Evolutionary conservation across 345 rosid genomes (phyloP), one percentile per base, ranked within the genome.

Genomic region (Cardamine chenopodiifolia): DNA sequence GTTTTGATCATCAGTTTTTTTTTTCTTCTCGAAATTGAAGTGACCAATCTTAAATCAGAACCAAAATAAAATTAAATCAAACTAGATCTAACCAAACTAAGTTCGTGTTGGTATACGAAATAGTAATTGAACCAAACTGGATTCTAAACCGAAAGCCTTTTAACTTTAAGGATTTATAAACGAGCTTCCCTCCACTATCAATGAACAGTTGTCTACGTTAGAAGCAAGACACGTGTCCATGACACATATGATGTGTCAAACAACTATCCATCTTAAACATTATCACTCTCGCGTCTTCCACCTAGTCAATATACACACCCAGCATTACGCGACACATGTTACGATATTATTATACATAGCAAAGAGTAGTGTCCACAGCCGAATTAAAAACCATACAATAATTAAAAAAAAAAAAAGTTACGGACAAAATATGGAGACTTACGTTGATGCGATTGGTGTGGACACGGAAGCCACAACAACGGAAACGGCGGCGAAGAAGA

Each of bases 391-490:
- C 4, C 17, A 31, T n/a, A 26, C n/a, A 8, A 12, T 25, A 25
- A 25, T 25, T 25, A 25, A 4, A 7, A 26, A 6, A 4, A 35
- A n/a, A 28, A 12, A 39, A 18, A 50, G 26, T 13, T 17, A 29
- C n/a, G 10, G n/a, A 56, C 17, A 34, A n/a, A n/a, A n/a, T n/a
- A 75, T 76, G 79, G 79, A 76, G 74, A 62, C 70, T 32, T 76
- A 69, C 25, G 79, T 62, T 32, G 79, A 76, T 42, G 75, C 70
- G 14, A 26, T 0, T 53, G 65, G 17, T 59, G 48, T 4, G 50
- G 78, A 78, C 50, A 53, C 74, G 45, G 32, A 29, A 45, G 54
- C 31, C 14, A 66, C 59, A 26, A 32, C 22, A 39, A 25, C 19
- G 68, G 77, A 49, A 45, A 32, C 68, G 7, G 17, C 12, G 26